phyloP scores from a whole-genome alignment of 2,329 filamentous ascomycete genomes.

The Parastagonospora avenae region DNA sequence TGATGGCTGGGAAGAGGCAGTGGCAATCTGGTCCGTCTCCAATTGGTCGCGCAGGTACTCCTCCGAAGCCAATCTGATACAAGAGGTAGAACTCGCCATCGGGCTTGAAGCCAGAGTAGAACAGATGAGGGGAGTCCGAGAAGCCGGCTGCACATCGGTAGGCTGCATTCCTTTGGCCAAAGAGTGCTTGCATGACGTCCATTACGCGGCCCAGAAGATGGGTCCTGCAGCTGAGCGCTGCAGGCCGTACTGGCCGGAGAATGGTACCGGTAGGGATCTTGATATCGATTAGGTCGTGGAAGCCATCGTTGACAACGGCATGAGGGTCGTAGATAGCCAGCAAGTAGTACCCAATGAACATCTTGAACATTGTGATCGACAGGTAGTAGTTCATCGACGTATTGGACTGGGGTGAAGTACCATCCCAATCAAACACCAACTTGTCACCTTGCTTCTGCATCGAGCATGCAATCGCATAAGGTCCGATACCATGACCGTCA shows the following conservation, averaged over 20 bases:
- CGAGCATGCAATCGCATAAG: conserved; percentile 54
- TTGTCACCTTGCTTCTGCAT: conserved; percentile 54
- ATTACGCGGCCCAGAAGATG: conserved; percentile 56
- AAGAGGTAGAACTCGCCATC: conserved; percentile 56
- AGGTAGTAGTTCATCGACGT: conserved; percentile 57
- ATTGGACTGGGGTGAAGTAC: conserved; percentile 55
- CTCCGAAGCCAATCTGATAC: conserved; percentile 58
- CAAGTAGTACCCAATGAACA: conserved; percentile 57
- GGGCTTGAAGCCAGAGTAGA: conserved; percentile 57
- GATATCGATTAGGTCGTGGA: conserved; percentile 57
- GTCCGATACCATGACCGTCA: conserved; percentile 53
- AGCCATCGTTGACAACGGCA: conserved; percentile 57
- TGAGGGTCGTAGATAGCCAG: conserved; percentile 57
- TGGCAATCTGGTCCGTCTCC: conserved; percentile 58
- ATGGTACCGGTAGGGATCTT: conserved; percentile 53
- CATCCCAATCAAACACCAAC: conserved; percentile 56
- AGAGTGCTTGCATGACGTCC: conserved; percentile 58
- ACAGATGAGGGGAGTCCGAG: conserved; percentile 57
- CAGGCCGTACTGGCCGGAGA: conserved; percentile 54
- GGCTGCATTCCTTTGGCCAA: conserved; percentile 53
- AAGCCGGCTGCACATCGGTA: conserved; percentile 58
- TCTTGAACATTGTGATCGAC: conserved; percentile 57
- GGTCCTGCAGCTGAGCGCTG: conserved; percentile 55
- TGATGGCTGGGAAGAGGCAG: conserved; percentile 58
- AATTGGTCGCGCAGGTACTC: conserved; percentile 54